Evolutionary conservation across 2,329 filamentous ascomycete genomes (phyloP).

Genomic region (Escovopsis sp.): DNA sequence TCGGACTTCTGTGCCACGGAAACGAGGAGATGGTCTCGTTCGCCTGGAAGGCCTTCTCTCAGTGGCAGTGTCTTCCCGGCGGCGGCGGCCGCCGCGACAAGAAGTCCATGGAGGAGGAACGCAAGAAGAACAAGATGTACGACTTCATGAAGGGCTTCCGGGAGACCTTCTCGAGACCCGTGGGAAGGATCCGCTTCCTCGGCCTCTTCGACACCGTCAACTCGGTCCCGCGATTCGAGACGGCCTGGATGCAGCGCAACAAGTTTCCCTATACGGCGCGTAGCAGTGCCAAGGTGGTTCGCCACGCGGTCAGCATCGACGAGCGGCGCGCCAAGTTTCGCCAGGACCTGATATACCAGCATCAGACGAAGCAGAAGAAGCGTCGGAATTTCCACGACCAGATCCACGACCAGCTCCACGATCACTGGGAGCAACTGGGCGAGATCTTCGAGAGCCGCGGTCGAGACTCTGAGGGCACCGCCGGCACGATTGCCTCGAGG

Average conservation of each 20-base stretch:
- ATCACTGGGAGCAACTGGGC: slow-evolving; percentile 3
- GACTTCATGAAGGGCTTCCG: slow-evolving; percentile 65
- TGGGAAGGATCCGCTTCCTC: slow-evolving; percentile 58
- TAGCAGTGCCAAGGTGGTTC: slow-evolving; percentile 43
- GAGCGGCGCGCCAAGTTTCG: slow-evolving; percentile 58
- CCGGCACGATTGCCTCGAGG: background rate
- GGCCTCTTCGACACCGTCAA: slow-evolving; percentile 76
- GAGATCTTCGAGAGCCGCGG: slow-evolving; percentile 1
- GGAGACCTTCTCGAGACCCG: slow-evolving; percentile 65
- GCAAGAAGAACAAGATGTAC: slow-evolving; percentile 42
- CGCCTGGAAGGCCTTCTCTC: slow-evolving; percentile 67
- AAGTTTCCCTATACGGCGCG: slow-evolving; percentile 56
- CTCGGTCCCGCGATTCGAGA: slow-evolving; percentile 63
- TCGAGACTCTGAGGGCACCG: background rate
- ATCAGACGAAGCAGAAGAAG: slow-evolving; percentile 6
- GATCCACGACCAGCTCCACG: slow-evolving; percentile 8
- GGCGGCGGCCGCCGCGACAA: slow-evolving; percentile 25
- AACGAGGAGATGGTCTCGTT: slow-evolving; percentile 79
- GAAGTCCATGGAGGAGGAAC: slow-evolving; percentile 15
- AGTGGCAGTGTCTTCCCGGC: slow-evolving; percentile 50
- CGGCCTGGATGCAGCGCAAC: slow-evolving; percentile 60
- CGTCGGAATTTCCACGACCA: slow-evolving; percentile 12
- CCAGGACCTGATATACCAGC: slow-evolving; percentile 51
- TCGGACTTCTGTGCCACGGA: slow-evolving; percentile 63
- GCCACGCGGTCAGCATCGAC: slow-evolving; percentile 56